Evolutionary conservation across 2,329 filamentous ascomycete species (phyloP), one percentile per base, ranked within the genome.

Genomic region (Aspergillus floridensis): DNA sequence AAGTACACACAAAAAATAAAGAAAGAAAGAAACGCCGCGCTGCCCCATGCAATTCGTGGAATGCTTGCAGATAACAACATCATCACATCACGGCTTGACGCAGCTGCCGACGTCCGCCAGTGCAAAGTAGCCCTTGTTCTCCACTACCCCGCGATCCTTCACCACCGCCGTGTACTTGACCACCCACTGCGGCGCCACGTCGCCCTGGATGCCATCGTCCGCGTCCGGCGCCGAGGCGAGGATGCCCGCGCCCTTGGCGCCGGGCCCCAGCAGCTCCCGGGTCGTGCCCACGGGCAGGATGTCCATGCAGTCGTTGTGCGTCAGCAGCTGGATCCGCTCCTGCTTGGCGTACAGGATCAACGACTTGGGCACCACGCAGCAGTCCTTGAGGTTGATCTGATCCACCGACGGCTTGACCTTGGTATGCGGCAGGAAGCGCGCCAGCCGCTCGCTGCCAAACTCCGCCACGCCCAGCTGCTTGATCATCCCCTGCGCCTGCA

Each of bases 111-210:
- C 76, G 71, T 92, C 88, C 3, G 93, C 93, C 21, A 88, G 86
- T 1, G 93, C 93, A 80, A 97, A 97, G 76, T 97, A 98, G 7
- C 95, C 95, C 81, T 98, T 99, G 73, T 95, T 96, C 81, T 99
- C 95, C 65, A 99, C 93, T 8, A 99, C 95, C 14, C 95, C 95
- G 56, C 95, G 84, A 73, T 98, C 90, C 74, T 90, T 90, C 46
- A 98, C 91, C 59, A 98, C 93, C 1, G 95, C 95, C 41, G 93
- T 97, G 74, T 99, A 99, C 74, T 98, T 96, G 66, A 93, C 89
- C 29, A 98, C 95, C 93, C 95, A 99, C 73, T 93, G 88, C 29
- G 95, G 93, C 59, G 86, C 84, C 52, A 98, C 83, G 65, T 96
- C 87, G 4, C 92, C 93, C 66, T 84, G 82, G 59, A 96, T 79